Evolutionary conservation across 2,329 filamentous ascomycete species (phyloP), one percentile per base, ranked within the genome.

Genomic region (Reticulascus tulasneorum): DNA sequence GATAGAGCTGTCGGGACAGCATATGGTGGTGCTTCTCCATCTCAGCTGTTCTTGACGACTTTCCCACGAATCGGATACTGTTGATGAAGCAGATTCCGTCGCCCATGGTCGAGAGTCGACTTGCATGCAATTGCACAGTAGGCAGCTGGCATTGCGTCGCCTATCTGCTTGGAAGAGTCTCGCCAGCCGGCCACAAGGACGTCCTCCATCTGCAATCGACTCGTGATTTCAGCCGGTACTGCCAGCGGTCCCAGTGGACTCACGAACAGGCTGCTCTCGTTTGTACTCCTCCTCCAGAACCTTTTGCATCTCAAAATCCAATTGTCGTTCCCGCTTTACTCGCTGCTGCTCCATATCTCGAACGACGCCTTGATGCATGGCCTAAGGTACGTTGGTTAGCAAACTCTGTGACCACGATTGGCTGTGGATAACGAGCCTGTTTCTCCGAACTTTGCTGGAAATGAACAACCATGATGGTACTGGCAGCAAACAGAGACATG

Each of bases 271-370:
- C 66, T 98, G 93, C 21, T 89, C 72, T 60, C 91, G 91, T 58
- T 83, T 82, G 62, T 96, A 97, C 60, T 98, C 86, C 52, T 84
- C 77, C 64, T 97, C 90, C 30, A 98, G 69, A 7, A 75, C 77
- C 45, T 74, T 77, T 58, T 98, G 93, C 77, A 94, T 79, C 47
- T 97, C 90, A 54, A 98, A 98, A 58, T 98, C 93, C 33, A 89
- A 78, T 60, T 94, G 86, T 40, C 93, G 82, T 61, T 98, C 93
- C 48, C 79, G 77, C 66, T 96, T 96, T 47, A 96, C 60, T 29
- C 86, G 81, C 59, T 95, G 90, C 56, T 94, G 88, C 56, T 97
- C 91, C 73, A 96, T 85, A 55, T 98, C 93, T 46, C 91, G 86
- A 47, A 97, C 70, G 26, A 98, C 93, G 28, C 93, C 93, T 48